Evolutionary conservation across 2,329 filamentous ascomycete species (phyloP).

Genomic region (Decorospora gaudefroyi): DNA sequence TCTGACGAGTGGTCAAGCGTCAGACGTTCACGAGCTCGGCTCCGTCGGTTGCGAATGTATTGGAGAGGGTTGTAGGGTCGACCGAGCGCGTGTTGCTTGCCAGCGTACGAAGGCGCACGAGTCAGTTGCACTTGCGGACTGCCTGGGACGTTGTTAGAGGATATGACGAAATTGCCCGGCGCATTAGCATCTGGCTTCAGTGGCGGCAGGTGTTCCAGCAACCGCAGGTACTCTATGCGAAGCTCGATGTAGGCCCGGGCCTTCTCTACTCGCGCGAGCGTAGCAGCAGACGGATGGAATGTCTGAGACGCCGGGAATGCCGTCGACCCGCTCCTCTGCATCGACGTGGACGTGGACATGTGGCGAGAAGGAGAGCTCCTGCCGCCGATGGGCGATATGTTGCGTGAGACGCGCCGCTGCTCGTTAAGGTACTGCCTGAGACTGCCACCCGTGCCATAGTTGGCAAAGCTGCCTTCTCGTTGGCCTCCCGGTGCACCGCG

Average conservation of each 20-base stretch:
- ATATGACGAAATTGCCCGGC: conserved; percentile 49
- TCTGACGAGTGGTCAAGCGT: conserved; percentile 73
- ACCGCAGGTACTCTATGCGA: conserved; percentile 77
- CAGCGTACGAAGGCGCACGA: conserved; percentile 46
- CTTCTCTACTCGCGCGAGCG: conserved; percentile 79
- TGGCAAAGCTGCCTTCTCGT: conserved; percentile 47
- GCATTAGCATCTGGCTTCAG: conserved; percentile 58
- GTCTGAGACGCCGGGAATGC: conserved; percentile 40
- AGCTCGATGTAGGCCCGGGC: conserved; percentile 85
- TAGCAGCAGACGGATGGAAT: conserved; percentile 76
- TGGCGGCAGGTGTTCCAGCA: conserved; percentile 79
- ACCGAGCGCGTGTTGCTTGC: conserved; percentile 56
- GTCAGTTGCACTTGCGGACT: conserved; percentile 48
- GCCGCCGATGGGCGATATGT: conserved; percentile 61
- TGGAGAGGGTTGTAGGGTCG: conserved; percentile 89
- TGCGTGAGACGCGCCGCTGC: conserved; percentile 66
- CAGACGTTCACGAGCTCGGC: conserved; percentile 76
- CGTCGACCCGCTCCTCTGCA: conserved; percentile 32
- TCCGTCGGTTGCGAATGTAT: conserved; percentile 86
- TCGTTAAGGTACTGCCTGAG: conserved; percentile 72
- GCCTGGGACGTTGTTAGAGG: conserved; percentile 50
- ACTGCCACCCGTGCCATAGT: conserved; percentile 58
- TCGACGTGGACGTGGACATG: conserved; percentile 33
- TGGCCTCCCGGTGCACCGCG: conserved; percentile 52
- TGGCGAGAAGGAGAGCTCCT: conserved; percentile 41